These are phyloP conservation scores for Skeletonema menzelii DNA, from an alignment of 108 stramenopile genomes.

Conservation along the genomic window DNA sequence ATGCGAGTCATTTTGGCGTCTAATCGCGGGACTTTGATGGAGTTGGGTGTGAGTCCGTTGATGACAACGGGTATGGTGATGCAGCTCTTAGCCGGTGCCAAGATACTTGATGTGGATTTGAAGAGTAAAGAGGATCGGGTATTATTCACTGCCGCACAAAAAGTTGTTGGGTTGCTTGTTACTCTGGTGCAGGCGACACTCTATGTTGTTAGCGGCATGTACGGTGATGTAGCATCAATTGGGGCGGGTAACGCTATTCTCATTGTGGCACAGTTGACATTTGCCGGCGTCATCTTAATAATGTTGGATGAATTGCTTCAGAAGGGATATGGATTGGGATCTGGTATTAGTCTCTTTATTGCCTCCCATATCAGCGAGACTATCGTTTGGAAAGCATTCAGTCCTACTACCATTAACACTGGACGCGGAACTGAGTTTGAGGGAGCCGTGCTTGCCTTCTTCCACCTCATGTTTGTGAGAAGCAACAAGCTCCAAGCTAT, in stretches of 20 bases:
- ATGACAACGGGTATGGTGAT: conserved; percentile 94
- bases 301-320: conserved; percentile 98
- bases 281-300: conserved; percentile 95
- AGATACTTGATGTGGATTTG: conserved; percentile 97
- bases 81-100: conserved; percentile 93
- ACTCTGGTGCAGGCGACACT: conserved; percentile 96
- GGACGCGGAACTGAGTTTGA: conserved; percentile 99
- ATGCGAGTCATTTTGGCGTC: conserved; percentile 99
- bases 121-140: conserved; percentile 97
- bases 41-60: conserved; percentile 98
- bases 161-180: conserved; percentile 98
- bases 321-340: conserved; percentile 98
- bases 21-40: conserved; percentile 99
- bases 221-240: conserved; percentile 94
- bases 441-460: conserved; percentile 97
- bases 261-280: conserved; percentile 96
- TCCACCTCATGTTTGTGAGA: conserved; percentile 95
- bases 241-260: conserved; percentile 97
- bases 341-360: conserved; percentile 98
- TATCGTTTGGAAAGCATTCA: conserved; percentile 99
- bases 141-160: conserved; percentile 97
- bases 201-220: conserved; percentile 98
- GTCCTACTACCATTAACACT: conserved; percentile 98
- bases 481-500: conserved; percentile 94
- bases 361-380: conserved; percentile 99